Percentiles rank a stretch among this genome's conserved stretches.
These are phyloP conservation scores for Rusavskia elegans DNA, from an alignment of 495 filamentous ascomycete species.

Conservation along the genomic window DNA sequence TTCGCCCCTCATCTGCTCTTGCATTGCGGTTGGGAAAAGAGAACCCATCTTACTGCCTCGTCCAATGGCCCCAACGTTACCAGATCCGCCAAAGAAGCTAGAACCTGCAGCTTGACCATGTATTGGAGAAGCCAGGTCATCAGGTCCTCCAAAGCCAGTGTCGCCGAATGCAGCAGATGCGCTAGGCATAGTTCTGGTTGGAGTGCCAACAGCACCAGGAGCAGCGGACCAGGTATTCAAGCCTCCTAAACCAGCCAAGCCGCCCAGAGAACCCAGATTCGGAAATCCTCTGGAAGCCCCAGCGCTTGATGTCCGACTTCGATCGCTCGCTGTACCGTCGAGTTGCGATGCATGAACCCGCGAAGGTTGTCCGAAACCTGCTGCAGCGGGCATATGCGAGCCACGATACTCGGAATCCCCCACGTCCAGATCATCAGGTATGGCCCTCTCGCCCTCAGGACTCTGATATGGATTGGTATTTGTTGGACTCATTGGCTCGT, in stretches of 20 bases:
- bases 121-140: constrained; percentile 62
- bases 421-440: constrained; percentile 48
- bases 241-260: constrained; percentile 39
- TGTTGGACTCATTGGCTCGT: constrained; percentile 72
- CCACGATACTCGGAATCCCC: constrained; percentile 42
- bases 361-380: constrained; percentile 30
- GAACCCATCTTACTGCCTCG: constrained; percentile 74
- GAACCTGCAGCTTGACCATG: constrained; percentile 41
- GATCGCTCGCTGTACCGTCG: constrained; percentile 53
- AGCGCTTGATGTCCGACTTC: constrained; percentile 78
- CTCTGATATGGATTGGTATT: constrained; percentile 97
- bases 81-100: constrained; percentile 31
- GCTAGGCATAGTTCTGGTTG: constrained; percentile 55
- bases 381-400: constrained; percentile 34
- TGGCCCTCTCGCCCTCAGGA: constrained; percentile 63
- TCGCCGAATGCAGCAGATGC: constrained; percentile 54
- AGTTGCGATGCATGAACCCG: constrained; percentile 34
- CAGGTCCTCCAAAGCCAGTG: constrained; percentile 53
- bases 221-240: constrained; percentile 31
- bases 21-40: constrained; percentile 74
- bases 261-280: constrained; percentile 44
- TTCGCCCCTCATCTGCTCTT: constrained; percentile 60
- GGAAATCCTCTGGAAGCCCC: constrained; percentile 56
- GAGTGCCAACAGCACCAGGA: constrained; percentile 49
- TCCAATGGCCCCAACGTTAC: constrained; percentile 36